These are phyloP conservation scores for Amphirosellinia nigrospora DNA, from an alignment of 495 filamentous ascomycete species.

Conservation along the genomic window DNA sequence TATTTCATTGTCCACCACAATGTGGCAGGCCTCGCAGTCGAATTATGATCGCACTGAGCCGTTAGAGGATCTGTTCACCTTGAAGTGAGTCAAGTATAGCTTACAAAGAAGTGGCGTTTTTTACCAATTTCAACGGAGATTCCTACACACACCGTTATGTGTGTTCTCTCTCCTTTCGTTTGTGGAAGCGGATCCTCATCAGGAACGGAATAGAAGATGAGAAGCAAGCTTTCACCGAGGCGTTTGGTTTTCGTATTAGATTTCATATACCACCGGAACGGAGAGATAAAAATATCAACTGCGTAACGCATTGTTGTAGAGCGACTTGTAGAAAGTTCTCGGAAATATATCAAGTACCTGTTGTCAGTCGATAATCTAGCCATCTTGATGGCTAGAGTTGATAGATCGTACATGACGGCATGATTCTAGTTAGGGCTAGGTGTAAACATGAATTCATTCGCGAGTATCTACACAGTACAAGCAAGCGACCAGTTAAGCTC, in stretches of 20 bases:
- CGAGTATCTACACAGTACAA: background rate
- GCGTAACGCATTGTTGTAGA: background rate
- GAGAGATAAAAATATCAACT: background rate
- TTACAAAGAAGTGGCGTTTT: background rate
- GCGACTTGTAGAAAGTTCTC: too few relatives aligned
- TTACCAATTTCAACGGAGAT: too few relatives aligned
- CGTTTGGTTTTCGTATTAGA: conserved; percentile 13
- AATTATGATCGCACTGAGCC: background rate
- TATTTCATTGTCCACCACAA: too few relatives aligned
- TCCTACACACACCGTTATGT: too few relatives aligned
- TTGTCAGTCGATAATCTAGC: background rate
- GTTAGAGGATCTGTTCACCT: background rate
- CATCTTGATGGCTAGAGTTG: background rate
- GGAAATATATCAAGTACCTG: background rate
- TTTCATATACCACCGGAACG: background rate
- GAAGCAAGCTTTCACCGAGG: background rate
- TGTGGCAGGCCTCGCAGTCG: background rate
- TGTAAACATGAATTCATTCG: background rate
- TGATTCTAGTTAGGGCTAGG: background rate
- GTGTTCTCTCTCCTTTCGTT: background rate
- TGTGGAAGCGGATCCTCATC: background rate
- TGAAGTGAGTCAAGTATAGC: background rate
- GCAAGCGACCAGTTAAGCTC: background rate
- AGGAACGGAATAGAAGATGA: background rate
- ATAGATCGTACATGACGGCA: background rate